Percentiles rank a stretch among this genome's conserved stretches.
These are phyloP conservation scores for Moricandia arvensis DNA, from an alignment of 345 rosid genomes.

Conservation along the genomic window DNA sequence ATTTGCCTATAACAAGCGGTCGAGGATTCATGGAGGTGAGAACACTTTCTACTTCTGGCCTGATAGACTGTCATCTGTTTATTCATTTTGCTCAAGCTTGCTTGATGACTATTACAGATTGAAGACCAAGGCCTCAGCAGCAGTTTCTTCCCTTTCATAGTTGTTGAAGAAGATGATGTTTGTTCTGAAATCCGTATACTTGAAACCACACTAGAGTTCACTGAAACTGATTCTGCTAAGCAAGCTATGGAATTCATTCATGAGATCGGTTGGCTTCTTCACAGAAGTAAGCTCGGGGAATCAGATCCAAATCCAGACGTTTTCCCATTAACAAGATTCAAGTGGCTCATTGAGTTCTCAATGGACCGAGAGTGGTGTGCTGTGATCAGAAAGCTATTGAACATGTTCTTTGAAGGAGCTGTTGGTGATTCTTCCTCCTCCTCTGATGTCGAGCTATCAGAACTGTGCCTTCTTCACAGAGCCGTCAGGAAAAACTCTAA, in stretches of 20 bases:
- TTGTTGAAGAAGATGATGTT: constrained; percentile 76
- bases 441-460: constrained; percentile 52
- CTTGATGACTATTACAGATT: constrained; percentile 54
- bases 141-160: constrained; percentile 90
- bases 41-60: constrained; percentile 14
- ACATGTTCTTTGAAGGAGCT: constrained; percentile 60
- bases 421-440: constrained; percentile 61
- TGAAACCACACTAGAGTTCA: constrained; percentile 61
- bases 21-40: constrained; percentile 96
- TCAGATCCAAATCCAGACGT: constrained; percentile 59
- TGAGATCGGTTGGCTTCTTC: constrained; percentile 98
- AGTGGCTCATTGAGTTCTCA: constrained; percentile 90
- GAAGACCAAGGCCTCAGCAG: constrained; percentile 87
- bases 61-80: constrained; percentile 15
- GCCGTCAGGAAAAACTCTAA: constrained; percentile 89
- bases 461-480: constrained; percentile 88
- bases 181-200: constrained; percentile 86
- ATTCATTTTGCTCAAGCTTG: constrained; percentile 21
- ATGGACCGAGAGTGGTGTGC: constrained; percentile 98
- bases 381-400: constrained; percentile 78
- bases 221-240: constrained; percentile 61
- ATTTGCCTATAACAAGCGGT: constrained; percentile 61
- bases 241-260: constrained; percentile 90
- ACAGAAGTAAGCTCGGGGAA: constrained; percentile 70
- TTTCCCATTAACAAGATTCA: constrained; percentile 73